Conservation (phyloP, 73 alveolate species). For the Durusdinium trenchii region DNA sequence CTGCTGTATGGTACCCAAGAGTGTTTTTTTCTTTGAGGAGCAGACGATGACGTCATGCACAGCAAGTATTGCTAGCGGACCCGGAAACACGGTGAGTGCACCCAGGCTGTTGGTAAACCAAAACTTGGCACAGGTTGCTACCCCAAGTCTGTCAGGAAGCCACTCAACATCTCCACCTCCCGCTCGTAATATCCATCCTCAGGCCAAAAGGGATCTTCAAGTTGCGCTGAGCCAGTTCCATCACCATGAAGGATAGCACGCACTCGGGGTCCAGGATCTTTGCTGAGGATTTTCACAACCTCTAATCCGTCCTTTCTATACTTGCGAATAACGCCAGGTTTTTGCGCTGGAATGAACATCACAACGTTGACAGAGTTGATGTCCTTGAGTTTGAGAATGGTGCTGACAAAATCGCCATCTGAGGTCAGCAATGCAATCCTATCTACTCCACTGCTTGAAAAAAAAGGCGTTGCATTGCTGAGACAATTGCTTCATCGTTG, state of each 20-base stretch:
- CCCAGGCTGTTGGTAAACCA: neutral
- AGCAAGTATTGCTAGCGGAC: neutral
- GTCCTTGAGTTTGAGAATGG: neutral
- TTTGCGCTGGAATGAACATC: neutral
- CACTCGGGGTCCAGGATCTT: neutral
- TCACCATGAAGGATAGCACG: neutral
- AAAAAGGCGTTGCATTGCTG: neutral
- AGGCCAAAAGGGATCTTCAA: neutral
- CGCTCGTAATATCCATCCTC: too few relatives aligned
- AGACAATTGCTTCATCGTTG: conserved; percentile 9
- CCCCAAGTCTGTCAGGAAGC: neutral
- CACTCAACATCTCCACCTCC: neutral
- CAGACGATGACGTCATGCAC: neutral
- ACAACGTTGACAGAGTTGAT: neutral
- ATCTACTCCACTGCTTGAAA: neutral
- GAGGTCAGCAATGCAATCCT: neutral
- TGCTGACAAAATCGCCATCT: neutral
- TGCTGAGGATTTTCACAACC: neutral
- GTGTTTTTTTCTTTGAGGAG: neutral
- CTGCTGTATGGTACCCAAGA: neutral
- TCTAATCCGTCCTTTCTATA: neutral
- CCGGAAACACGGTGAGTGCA: neutral
- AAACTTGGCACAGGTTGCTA: neutral
- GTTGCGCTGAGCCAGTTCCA: neutral
- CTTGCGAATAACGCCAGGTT: neutral